phyloP scores from a whole-genome alignment of 176 grass and related monocot genomes.

The Phoenix roebelenii region DNA sequence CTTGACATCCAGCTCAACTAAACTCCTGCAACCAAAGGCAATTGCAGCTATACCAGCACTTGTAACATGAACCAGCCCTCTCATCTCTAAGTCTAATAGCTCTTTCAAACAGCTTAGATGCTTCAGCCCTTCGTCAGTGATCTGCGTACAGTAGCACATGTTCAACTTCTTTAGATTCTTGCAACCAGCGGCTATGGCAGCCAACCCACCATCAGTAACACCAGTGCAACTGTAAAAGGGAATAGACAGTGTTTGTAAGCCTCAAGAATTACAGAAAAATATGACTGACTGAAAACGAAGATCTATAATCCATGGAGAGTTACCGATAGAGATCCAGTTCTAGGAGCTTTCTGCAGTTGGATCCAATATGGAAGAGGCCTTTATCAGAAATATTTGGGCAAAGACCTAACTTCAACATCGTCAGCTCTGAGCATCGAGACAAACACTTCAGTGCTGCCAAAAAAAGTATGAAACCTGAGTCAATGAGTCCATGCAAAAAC shows the following conservation, averaged over 20 bases:
- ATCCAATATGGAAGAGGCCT: conserved; percentile 71
- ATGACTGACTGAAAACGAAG: too few relatives aligned
- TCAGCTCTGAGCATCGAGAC: conserved; percentile 74
- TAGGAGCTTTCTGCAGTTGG: conserved; percentile 50
- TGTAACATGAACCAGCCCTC: conserved; percentile 58
- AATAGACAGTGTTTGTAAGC: too few relatives aligned
- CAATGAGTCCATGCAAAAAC: neutral
- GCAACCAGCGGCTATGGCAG: conserved; percentile 63
- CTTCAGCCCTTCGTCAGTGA: conserved; percentile 65
- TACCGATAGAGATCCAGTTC: conserved; percentile 95
- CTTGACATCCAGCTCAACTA: conserved; percentile 78
- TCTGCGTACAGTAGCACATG: conserved; percentile 83
- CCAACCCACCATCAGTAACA: conserved; percentile 71
- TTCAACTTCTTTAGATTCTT: conserved; percentile 77
- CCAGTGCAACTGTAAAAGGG: conserved; percentile 37
- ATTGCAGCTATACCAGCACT: conserved; percentile 54
- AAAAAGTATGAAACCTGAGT: conserved; percentile 2
- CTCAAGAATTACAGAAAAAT: too few relatives aligned
- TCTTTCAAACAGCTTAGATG: conserved; percentile 64
- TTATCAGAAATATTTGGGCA: conserved; percentile 55
- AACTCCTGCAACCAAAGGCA: conserved; percentile 53
- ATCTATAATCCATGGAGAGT: neutral
- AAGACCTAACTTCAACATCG: conserved; percentile 71
- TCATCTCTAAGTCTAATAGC: conserved; percentile 71
- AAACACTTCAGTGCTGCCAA: conserved; percentile 66